Base-by-base conservation (phyloP, 2,329 filamentous ascomycete genomes). In the Arachnopeziza araneosa region DNA sequence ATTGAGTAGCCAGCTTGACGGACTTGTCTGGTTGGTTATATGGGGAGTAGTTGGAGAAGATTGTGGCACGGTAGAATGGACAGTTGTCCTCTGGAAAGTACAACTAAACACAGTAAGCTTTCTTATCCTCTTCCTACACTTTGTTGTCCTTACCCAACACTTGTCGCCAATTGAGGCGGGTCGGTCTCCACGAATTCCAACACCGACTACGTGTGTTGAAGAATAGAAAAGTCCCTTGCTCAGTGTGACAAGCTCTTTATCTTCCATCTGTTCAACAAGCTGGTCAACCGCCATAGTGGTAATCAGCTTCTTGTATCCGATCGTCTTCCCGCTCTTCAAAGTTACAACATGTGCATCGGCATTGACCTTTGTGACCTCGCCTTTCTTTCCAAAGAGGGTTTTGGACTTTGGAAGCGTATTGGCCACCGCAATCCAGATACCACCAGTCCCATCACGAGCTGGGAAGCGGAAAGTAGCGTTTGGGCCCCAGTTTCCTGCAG, bases 41-140 rank as follows among this genome's bases (percentile, higher is more conserved):
- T 57, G 93, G 95, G 23, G 95, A 98, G 84, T 99, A 99, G 85
- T 99, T 99, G 78, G 93, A 98, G 86, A 99, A 99, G 80, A 99
- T 98, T 73, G 95, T 99, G 73, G 95, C 95, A 70, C 95, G 91
- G 84, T 99, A 99, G 84, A 99, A 99, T 75, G 92, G 92, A 82
- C 92, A 97, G 84, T 99, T 89, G 77, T 96, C 89, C 78, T 99
- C 95, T 64, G 95, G 95, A 86, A 98, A 99, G 85, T 99, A 99
- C 67, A 99, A 83, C 87, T 59, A 10, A 57, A 30, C 1, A 30
- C n/a, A 19, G 52, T 75, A 69, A 74, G 70, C 19, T 12, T 17
- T 23, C 22, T 17, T 50, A 21, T 1, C n/a, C 17, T 5, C 6
- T 53, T 3, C 12, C n/a, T 24, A 21, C 52, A 32, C 14, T 17